Evolutionary conservation across 768 basidiomycete species (phyloP).

Genomic region (Podaxis sp.): DNA sequence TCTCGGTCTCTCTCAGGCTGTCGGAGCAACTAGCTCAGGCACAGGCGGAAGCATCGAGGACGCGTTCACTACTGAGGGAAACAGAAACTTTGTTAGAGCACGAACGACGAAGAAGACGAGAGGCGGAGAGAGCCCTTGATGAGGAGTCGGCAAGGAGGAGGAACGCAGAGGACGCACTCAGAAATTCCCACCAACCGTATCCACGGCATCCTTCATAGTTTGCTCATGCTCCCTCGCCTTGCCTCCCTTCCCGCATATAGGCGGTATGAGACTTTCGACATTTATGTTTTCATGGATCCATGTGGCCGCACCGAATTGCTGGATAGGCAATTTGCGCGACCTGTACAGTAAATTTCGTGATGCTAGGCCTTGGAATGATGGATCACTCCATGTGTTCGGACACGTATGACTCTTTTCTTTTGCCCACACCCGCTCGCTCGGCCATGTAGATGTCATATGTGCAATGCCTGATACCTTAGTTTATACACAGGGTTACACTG

Average conservation of each 20-base stretch:
- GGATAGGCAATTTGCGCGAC: background rate
- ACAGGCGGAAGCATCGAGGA: constrained; percentile 58
- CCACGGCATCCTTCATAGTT: constrained; percentile 11
- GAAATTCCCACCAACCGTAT: constrained; percentile 9
- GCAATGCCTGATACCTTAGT: constrained; percentile 1
- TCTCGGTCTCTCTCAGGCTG: constrained; percentile 61
- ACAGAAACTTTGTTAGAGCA: constrained; percentile 61
- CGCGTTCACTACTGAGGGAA: constrained; percentile 52
- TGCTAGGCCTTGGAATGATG: background rate
- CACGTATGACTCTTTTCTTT: background rate
- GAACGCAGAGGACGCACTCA: constrained; percentile 27
- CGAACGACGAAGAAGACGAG: constrained; percentile 50
- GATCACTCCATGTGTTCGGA: constrained; percentile 2
- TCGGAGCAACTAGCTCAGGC: constrained; percentile 71
- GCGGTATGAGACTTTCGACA: background rate
- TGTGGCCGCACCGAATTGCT: background rate
- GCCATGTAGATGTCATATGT: constrained; percentile 7
- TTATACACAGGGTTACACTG: background rate
- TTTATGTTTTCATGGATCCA: background rate
- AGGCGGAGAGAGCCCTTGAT: constrained; percentile 47
- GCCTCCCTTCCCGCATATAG: too few relatives aligned
- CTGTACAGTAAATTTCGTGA: background rate
- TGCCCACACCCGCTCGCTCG: background rate
- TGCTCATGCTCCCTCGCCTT: background rate
- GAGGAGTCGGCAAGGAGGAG: constrained; percentile 24